These are phyloP conservation scores for Yarrowia divulgata DNA, from an alignment of 805 yeast genomes.

Conservation along the genomic window DNA sequence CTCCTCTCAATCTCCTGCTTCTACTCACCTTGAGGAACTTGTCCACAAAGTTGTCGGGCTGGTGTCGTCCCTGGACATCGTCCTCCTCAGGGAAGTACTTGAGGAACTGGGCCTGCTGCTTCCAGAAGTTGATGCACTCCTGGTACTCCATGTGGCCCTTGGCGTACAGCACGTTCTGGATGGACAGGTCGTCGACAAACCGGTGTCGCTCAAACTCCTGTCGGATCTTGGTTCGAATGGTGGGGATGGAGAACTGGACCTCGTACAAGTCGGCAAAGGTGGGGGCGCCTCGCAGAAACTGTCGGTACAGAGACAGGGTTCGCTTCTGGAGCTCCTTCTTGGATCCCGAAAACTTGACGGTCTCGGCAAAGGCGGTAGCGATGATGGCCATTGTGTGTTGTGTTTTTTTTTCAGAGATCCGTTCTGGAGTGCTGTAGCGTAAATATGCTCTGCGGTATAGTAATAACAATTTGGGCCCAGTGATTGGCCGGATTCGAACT, in stretches of 20 bases:
- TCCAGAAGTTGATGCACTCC: constrained; percentile 88
- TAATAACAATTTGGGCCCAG: constrained; percentile 30
- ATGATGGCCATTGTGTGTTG: constrained; percentile 60
- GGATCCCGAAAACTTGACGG: constrained; percentile 71
- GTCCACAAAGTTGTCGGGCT: constrained; percentile 69
- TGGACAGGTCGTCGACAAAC: constrained; percentile 69
- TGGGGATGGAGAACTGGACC: constrained; percentile 69
- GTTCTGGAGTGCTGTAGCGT: neutral
- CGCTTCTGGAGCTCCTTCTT: constrained; percentile 67
- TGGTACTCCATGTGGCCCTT: constrained; percentile 93
- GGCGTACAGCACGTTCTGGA: constrained; percentile 72
- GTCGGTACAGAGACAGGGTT: constrained; percentile 74
- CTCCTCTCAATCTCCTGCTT: neutral
- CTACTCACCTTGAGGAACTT: constrained; percentile 57
- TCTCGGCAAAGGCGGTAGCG: constrained; percentile 85
- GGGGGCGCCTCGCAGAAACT: constrained; percentile 61
- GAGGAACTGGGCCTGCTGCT: constrained; percentile 84
- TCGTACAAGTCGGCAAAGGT: constrained; percentile 55
- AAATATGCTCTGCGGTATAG: constrained; percentile 15
- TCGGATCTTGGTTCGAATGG: constrained; percentile 81
- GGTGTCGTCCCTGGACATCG: constrained; percentile 58
- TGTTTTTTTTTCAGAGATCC: constrained; percentile 1
- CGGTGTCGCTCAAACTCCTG: constrained; percentile 89
- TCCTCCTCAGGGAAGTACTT: constrained; percentile 77
- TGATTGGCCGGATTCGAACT: constrained; percentile 27